Base-by-base conservation (phyloP, 2,329 filamentous ascomycete species). In the Apiospora arundinis region DNA sequence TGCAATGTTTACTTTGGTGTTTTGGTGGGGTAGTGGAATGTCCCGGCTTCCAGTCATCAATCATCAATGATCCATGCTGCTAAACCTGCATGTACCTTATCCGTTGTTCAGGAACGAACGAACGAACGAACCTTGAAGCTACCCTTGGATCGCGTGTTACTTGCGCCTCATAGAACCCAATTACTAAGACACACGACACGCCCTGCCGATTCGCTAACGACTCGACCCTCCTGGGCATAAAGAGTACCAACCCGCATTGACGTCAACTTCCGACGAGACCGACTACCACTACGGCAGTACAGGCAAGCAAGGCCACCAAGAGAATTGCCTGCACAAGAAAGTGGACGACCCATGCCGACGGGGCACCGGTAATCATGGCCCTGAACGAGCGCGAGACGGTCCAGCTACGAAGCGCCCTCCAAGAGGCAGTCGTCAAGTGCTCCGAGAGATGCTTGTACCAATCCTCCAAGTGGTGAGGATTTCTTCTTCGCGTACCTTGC, bases 401-500 rank as follows among this genome's bases (percentile, higher is more conserved):
- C 68, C 92, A 94, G 78, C 85, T 97, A 73, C 90, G 92, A 78
- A 88, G 87, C 48, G 90, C 93, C 45, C 87, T 98, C 60, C 94
- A 97, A 80, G 92, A 95, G 78, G 94, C 95, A 42, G 92, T 96
- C 3, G 88, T 96, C 32, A 95, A 95, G 80, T 98, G 95, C 84
- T 97, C 95, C 1, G 96, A 99, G 80, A 88, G 96, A 81, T 97
- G 96, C 81, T 88, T 99, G 16, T 98, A 98, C 79, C 95, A 98
- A 78, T 96, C 95, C 8, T 92, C 96, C 40, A 98, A 98, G 90
- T 99, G 96, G 96, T 97, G 81, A 71, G 77, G 40, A 67, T 46
- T 23, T 18, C n/a, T n/a, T 45, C 40, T 45, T n/a, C 40, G 65
- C 65, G n/a, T 48, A 42, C 32, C 52, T 69, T 73, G 46, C 71